Conservation (phyloP, 2,329 filamentous ascomycete genomes). For the Fusarium solani-melongenae region DNA sequence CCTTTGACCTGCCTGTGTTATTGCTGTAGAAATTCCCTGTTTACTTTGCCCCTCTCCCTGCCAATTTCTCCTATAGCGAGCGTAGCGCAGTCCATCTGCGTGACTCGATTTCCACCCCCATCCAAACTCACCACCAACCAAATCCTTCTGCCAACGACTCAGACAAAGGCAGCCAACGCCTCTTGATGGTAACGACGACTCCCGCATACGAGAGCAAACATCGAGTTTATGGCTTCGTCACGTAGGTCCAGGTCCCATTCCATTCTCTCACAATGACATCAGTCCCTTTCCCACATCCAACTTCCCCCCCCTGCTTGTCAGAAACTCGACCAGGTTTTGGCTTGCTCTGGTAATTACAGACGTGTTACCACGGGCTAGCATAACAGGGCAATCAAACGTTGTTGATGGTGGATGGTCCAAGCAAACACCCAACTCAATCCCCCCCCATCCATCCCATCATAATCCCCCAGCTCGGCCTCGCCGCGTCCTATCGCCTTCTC, state of each 20-base stretch:
- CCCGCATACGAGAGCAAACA: neutral
- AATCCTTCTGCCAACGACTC: neutral
- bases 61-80: slow-evolving; percentile 1
- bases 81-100: neutral
- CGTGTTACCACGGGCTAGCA: slow-evolving; percentile 25
- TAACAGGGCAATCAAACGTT: slow-evolving; percentile 38
- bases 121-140: neutral
- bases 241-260: slow-evolving; percentile 20
- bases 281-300: neutral
- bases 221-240: slow-evolving; percentile 33
- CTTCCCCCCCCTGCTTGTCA: neutral
- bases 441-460: slow-evolving; percentile 13
- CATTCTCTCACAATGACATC: slow-evolving; percentile 31
- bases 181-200: slow-evolving; percentile 6
- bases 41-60: neutral
- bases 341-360: slow-evolving; percentile 32
- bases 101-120: neutral
- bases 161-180: neutral
- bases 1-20: neutral
- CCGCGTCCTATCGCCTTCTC: slow-evolving; percentile 11
- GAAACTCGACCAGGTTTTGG: slow-evolving; percentile 7
- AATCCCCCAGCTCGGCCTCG: slow-evolving; percentile 21
- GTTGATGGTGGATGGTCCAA: slow-evolving; percentile 34
- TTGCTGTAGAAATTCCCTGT: neutral
- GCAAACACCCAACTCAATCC: slow-evolving; percentile 22